Evolutionary conservation across 139 green algal genomes (phyloP), one percentile per base, ranked within the genome.

Genomic region (Picochlorum sp.): DNA sequence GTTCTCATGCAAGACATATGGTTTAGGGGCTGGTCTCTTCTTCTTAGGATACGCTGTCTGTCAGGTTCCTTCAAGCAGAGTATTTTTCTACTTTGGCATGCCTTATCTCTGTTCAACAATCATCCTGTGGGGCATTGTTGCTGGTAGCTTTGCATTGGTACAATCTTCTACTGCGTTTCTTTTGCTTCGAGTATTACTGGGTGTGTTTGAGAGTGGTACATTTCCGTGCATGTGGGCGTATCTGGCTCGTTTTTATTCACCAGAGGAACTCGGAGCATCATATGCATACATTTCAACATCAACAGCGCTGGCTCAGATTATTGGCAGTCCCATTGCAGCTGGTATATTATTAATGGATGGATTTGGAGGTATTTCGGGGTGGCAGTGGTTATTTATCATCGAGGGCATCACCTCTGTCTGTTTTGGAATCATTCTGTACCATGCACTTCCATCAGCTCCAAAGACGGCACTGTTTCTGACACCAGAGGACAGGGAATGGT

Each of bases 331-430:
- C 20, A 47, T 92, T 23, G 85, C 86, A 2, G 86, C 86, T 4
- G 71, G 24, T 20, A 76, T 88, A 18, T 74, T 92, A 20, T 57
- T 51, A 1, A 57, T 92, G 64, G 77, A 92, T 56, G 83, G 81
- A 14, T 18, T 77, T 11, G 23, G 44, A 5, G 85, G 85, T 4
- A 56, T 90, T 61, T 61, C 52, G 20, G 85, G 85, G 21, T 92
- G 85, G 85, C 78, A 87, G 68, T 89, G 79, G 81, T 74, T 92
- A 30, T 89, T 89, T 73, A 45, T 89, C 3, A 56, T 86, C 34
- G 84, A 89, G 58, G 84, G 81, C n/a, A n/a, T 60, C 1, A 58
- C 65, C 46, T 69, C 76, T 6, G 9, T 79, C 3, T 54, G 71
- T 32, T 77, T 80, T 41, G 77, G 73, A 16, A n/a, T 74, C 2